These are phyloP conservation scores for Pyricularia pennisetigena DNA, from an alignment of 2,329 filamentous ascomycete species.

Conservation along the genomic window DNA sequence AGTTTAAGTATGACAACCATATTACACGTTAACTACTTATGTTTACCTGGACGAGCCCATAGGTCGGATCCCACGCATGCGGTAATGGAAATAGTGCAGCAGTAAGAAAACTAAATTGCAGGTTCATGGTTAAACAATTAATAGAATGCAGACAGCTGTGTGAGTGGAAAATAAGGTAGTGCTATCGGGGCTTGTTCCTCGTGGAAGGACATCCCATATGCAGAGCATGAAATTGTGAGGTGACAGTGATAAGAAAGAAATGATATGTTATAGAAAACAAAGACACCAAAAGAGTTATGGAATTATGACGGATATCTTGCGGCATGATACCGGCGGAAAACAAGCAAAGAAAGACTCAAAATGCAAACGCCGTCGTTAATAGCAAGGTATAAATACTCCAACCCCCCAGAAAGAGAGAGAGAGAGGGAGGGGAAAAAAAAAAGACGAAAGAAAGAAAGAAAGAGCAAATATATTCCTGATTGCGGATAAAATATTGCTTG, in stretches of 20 bases:
- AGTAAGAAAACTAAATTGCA: not conserved
- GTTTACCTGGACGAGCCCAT: not conserved
- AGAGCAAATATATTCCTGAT: not conserved
- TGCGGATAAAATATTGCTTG: not conserved
- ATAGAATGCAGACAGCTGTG: not conserved
- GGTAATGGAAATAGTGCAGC: not conserved
- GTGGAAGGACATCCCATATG: not conserved
- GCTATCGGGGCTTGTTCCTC: not conserved
- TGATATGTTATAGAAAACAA: not conserved
- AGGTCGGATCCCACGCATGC: not conserved
- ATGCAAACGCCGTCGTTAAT: constrained; percentile 1
- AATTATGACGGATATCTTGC: not conserved
- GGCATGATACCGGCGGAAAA: not conserved
- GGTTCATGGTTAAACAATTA: not conserved
- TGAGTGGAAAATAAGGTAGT: not conserved
- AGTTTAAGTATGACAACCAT: not conserved
- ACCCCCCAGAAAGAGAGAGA: not conserved
- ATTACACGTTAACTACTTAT: not conserved
- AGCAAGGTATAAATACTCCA: not conserved
- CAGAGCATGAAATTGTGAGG: not conserved
- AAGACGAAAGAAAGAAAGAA: not conserved
- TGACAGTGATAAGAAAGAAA: too few relatives aligned
- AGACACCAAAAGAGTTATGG: not conserved
- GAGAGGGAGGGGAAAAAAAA: not conserved
- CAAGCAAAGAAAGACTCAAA: not conserved